Percentiles rank a stretch among this genome's conserved stretches.
These are phyloP conservation scores for Eragrostis nindensis DNA, from an alignment of 176 grass and related monocot species.

Conservation along the genomic window DNA sequence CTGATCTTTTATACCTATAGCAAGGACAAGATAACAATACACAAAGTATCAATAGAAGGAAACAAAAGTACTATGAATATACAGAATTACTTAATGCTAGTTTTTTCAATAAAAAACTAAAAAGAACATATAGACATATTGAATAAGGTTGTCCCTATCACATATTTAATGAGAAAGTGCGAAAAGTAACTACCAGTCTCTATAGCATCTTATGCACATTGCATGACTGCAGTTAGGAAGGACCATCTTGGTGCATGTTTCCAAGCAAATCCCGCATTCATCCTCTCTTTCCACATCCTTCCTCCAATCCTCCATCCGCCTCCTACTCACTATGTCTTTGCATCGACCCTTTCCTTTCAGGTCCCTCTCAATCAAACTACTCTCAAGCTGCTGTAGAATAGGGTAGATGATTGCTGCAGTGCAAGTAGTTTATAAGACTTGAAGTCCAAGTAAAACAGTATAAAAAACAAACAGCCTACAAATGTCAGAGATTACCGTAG, in stretches of 20 bases:
- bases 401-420: slow-evolving; percentile 77
- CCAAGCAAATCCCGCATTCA: slow-evolving; percentile 82
- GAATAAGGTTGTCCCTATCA: background rate
- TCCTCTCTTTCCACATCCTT: slow-evolving; percentile 73
- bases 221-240: slow-evolving; percentile 79
- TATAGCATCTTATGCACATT: slow-evolving; percentile 86
- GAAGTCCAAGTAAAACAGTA: background rate
- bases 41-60: background rate
- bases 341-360: slow-evolving; percentile 53
- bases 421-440: slow-evolving; percentile 20
- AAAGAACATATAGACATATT: background rate
- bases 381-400: slow-evolving; percentile 72
- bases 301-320: slow-evolving; percentile 66
- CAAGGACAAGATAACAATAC: background rate
- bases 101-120: background rate
- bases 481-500: slow-evolving; percentile 53
- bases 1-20: slow-evolving; percentile 60
- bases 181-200: slow-evolving; percentile 60
- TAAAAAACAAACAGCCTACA: background rate
- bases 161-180: background rate
- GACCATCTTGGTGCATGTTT: slow-evolving; percentile 80
- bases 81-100: no score
- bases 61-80: background rate
- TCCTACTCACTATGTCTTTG: slow-evolving; percentile 60
- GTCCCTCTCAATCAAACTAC: slow-evolving; percentile 54